Percentiles rank a stretch among this genome's conserved stretches.
phyloP scores from a whole-genome alignment of 257 asterid genomes.

The Capsicum rhomboideum region DNA sequence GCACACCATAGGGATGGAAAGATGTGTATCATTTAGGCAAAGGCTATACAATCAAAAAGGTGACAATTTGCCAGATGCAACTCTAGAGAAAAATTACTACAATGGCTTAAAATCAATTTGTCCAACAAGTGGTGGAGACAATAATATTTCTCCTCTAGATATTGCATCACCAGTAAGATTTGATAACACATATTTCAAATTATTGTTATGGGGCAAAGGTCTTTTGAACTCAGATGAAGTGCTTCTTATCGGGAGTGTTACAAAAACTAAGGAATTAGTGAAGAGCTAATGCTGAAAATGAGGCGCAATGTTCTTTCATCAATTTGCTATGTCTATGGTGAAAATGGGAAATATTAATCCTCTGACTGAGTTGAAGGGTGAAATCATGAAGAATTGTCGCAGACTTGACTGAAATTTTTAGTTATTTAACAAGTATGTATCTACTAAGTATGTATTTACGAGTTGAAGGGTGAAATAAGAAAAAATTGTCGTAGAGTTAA shows the following conservation, averaged over 20 bases:
- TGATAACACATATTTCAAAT: conserved; percentile 69
- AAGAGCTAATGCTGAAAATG: conserved; percentile 50
- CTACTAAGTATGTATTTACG: no score
- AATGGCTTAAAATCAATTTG: conserved; percentile 38
- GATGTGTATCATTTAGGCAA: conserved; percentile 65
- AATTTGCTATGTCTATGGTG: conserved; percentile 62
- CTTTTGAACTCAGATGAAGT: conserved; percentile 68
- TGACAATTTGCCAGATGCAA: conserved; percentile 44
- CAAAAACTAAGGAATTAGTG: conserved; percentile 34
- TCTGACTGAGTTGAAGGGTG: conserved; percentile 45
- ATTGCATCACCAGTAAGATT: conserved; percentile 56
- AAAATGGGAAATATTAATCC: conserved; percentile 65
- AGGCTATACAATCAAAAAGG: conserved; percentile 71
- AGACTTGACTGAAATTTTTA: conserved; percentile 21
- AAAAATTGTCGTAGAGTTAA: no score
- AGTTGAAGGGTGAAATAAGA: no score
- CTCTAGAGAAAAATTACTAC: conserved; percentile 48
- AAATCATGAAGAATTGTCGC: conserved; percentile 65
- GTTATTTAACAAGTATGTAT: background rate
- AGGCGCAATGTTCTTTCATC: conserved; percentile 44
- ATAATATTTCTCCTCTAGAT: conserved; percentile 60
- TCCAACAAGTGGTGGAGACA: conserved; percentile 68
- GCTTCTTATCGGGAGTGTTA: conserved; percentile 41
- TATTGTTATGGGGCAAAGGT: conserved; percentile 48
- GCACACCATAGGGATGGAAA: conserved; percentile 70